Conservation (phyloP, 1,284 basidiomycete genomes). For the Tylopilus sp. region DNA sequence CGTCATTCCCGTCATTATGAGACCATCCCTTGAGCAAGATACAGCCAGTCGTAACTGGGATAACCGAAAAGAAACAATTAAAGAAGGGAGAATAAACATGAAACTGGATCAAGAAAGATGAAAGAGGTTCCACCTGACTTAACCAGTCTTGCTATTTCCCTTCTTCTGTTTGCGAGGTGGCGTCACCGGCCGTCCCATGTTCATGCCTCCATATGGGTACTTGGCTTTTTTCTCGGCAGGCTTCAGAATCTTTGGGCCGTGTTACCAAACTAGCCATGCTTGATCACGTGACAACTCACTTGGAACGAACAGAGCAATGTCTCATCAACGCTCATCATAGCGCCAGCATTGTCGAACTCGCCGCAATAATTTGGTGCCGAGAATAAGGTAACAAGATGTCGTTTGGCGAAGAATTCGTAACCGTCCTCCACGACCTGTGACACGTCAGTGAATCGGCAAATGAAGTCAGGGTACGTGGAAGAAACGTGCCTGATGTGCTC, state of each 20-base stretch:
- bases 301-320: slow-evolving; percentile 98
- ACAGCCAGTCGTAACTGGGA: slow-evolving; percentile 26
- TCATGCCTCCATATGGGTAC: slow-evolving; percentile 80
- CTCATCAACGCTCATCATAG: slow-evolving; percentile 99
- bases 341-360: slow-evolving; percentile 98
- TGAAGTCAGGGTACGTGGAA: neutral
- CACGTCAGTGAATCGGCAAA: slow-evolving; percentile 4
- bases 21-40: slow-evolving; percentile 26
- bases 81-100: slow-evolving; percentile 30
- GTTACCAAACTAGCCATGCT: slow-evolving; percentile 1
- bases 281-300: slow-evolving; percentile 46
- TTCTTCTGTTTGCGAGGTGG: slow-evolving; percentile 84
- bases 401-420: slow-evolving; percentile 98
- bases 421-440: slow-evolving; percentile 93
- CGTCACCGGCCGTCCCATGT: slow-evolving; percentile 72
- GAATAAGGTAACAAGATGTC: slow-evolving; percentile 95
- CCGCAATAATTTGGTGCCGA: slow-evolving; percentile 98
- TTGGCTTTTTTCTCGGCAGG: slow-evolving; percentile 98
- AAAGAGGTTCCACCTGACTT: slow-evolving; percentile 30
- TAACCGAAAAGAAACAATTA: slow-evolving; percentile 26
- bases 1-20: slow-evolving; percentile 19
- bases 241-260: slow-evolving; percentile 76
- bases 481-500: slow-evolving; percentile 84
- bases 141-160: slow-evolving; percentile 65
- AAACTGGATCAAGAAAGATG: slow-evolving; percentile 26